Base-by-base conservation (phyloP, 352 stramenopile species). In the Pythium rhizo-oryzae region DNA sequence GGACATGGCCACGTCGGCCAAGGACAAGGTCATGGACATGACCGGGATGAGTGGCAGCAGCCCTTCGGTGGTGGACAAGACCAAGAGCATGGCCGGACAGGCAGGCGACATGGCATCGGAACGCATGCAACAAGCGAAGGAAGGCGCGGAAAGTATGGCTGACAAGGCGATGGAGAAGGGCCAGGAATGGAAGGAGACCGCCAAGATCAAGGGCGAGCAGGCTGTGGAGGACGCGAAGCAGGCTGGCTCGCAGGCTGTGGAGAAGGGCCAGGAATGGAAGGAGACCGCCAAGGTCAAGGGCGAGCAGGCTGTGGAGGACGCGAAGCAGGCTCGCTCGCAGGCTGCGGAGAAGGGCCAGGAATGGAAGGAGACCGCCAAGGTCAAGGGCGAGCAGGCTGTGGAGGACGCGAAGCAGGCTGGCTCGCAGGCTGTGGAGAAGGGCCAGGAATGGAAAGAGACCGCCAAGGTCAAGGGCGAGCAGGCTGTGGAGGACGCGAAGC, bases 381-480 rank as follows among this genome's bases (percentile, higher is more conserved):
- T 75, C 0, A 74, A 39, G 56, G 70, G 51, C 16, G 47, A 35
- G 2, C 43, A 72, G 33, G 59, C 41, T 5, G 39, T 67, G 43
- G 55, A 70, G 15, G 54, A 69, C 11, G 52, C 49, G 8, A 75
- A 67, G 67, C 35, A 72, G 8, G 72, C 33, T 44, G 62, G 55
- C 12, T 67, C 65, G 16, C 55, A 70, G 37, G 56, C 65, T 4
- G 75, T 69, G 67, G 58, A 80, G 0, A 73, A 73, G 55, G 65
- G 60, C 0, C 25, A 58, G 4, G 52, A 80, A 16, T 58, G 63
- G 21, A 67, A 66, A 23, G 65, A 74, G 41, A 33, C 59, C 8
- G 75, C 60, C 23, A 74, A 71, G 46, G 30, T 75, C 0, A 74
- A 39, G 56, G 70, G 51, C 16, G 47, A 35, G 2, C 43, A 72